Conservation (phyloP, 495 filamentous ascomycete genomes). For the Daldinia loculata region DNA sequence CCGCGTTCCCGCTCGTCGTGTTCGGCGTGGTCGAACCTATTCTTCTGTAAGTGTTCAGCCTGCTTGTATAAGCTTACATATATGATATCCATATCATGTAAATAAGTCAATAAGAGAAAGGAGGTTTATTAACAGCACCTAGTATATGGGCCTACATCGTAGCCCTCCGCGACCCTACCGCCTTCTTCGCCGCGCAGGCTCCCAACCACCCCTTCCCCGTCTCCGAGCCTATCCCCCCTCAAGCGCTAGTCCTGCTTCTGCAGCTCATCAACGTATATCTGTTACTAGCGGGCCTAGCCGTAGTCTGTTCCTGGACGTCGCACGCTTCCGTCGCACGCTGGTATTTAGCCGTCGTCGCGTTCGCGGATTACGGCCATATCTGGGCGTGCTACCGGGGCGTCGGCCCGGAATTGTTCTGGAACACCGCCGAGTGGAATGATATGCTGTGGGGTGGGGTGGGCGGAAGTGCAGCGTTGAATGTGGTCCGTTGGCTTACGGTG, state of each 20-base stretch:
- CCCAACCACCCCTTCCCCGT: conserved; percentile 54
- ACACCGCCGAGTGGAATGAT: conserved; percentile 62
- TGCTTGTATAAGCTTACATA: neutral
- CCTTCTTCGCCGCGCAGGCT: conserved; percentile 62
- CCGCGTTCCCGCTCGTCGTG: conserved; percentile 47
- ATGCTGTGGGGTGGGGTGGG: conserved; percentile 68
- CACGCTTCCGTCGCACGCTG: conserved; percentile 61
- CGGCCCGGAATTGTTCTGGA: conserved; percentile 57
- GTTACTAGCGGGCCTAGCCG: conserved; percentile 61
- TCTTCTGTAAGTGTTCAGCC: conserved; percentile 55
- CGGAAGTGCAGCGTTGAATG: conserved; percentile 60
- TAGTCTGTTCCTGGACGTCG: conserved; percentile 61
- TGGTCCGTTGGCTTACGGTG: conserved; percentile 60
- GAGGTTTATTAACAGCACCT: neutral
- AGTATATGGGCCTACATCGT: conserved; percentile 57
- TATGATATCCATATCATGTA: neutral
- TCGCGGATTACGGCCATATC: conserved; percentile 72
- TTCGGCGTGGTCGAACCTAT: conserved; percentile 67
- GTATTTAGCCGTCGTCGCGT: conserved; percentile 62
- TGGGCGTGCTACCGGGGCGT: conserved; percentile 62
- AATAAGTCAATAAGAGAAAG: neutral
- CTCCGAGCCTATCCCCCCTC: conserved; percentile 46
- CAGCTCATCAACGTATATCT: conserved; percentile 68
- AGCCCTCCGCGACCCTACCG: conserved; percentile 53
- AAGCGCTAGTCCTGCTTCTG: conserved; percentile 60